These are phyloP conservation scores for Chimonanthus salicifolius DNA, from an alignment of 164 flowering plant species.

Conservation along the genomic window DNA sequence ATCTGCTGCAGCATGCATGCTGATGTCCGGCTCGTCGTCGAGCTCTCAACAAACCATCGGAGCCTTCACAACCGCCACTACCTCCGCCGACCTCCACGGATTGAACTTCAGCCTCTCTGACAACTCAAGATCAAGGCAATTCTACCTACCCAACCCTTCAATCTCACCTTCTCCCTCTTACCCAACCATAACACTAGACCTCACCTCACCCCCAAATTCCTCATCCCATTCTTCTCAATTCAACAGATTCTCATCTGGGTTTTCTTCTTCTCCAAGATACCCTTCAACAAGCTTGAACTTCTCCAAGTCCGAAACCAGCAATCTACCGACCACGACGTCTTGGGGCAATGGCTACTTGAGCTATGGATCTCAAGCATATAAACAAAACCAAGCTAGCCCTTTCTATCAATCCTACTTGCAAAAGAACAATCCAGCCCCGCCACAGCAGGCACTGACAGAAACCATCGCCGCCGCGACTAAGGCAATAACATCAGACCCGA, in stretches of 20 bases:
- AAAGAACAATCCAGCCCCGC: conserved; percentile 20
- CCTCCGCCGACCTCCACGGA: conserved; percentile 41
- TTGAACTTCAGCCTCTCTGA: conserved; percentile 54
- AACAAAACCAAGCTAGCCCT: conserved; percentile 27
- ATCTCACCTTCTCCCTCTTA: conserved; percentile 44
- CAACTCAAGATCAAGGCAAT: conserved; percentile 40
- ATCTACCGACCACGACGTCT: conserved; percentile 24
- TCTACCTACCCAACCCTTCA: conserved; percentile 51
- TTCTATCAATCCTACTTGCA: conserved; percentile 42
- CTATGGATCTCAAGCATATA: conserved; percentile 33
- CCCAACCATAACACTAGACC: conserved; percentile 94
- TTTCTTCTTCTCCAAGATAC: conserved; percentile 25
- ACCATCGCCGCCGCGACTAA: conserved; percentile 74
- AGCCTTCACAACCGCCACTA: conserved; percentile 9
- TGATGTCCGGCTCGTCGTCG: conserved; percentile 55
- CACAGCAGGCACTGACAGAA: conserved; percentile 25
- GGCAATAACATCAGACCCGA: conserved; percentile 81
- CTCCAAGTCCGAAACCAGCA: conserved; percentile 38
- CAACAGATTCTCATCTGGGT: conserved; percentile 27
- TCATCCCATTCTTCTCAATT: conserved; percentile 35
- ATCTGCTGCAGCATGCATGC: conserved; percentile 87
- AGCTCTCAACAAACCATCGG: conserved; percentile 15
- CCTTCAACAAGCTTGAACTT: conserved; percentile 58
- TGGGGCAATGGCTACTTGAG: conserved; percentile 33
- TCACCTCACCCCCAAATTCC: conserved; percentile 45